These are phyloP conservation scores for Coniferiporia sulphurascens DNA, from an alignment of 1,284 basidiomycete species.

Conservation along the genomic window DNA sequence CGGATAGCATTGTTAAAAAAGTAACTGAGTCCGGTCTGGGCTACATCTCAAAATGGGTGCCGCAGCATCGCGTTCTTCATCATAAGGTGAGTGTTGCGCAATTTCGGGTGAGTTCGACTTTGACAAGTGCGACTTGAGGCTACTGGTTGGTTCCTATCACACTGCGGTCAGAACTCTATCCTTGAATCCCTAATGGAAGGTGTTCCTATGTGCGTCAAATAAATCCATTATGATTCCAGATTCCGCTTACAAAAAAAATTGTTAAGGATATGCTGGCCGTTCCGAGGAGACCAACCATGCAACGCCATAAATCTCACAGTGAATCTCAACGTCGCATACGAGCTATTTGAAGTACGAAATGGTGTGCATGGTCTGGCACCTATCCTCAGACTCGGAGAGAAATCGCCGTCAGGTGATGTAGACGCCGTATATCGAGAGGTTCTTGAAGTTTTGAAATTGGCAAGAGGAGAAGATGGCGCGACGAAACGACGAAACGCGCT, in stretches of 20 bases:
- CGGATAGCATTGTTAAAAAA: constrained; percentile 1
- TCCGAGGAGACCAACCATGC: constrained; percentile 23
- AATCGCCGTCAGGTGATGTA: neutral
- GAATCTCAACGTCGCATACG: constrained; percentile 25
- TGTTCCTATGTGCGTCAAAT: constrained; percentile 14
- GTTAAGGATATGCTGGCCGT: constrained; percentile 27
- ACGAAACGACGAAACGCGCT: constrained; percentile 2
- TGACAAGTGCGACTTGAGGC: constrained; percentile 1
- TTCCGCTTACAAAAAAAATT: neutral
- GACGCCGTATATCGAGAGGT: neutral
- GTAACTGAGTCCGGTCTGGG: constrained; percentile 10
- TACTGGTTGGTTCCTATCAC: constrained; percentile 18
- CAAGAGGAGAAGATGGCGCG: constrained; percentile 4
- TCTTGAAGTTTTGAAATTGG: neutral
- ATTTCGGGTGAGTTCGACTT: neutral
- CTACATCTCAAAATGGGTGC: constrained; percentile 17
- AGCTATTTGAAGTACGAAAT: constrained; percentile 26
- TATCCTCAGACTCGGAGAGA: constrained; percentile 11
- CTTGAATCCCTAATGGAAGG: constrained; percentile 16
- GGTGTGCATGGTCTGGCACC: constrained; percentile 22
- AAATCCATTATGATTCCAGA: neutral
- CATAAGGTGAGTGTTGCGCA: constrained; percentile 1
- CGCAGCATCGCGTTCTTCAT: constrained; percentile 16
- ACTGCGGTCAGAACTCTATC: constrained; percentile 17
- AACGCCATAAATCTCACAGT: constrained; percentile 23